A percentile compares a stretch with the other conserved stretches of the same genome.
These are phyloP conservation scores for Thyridium curvatum DNA, from an alignment of 2,329 filamentous ascomycete genomes.

Conservation along the genomic window DNA sequence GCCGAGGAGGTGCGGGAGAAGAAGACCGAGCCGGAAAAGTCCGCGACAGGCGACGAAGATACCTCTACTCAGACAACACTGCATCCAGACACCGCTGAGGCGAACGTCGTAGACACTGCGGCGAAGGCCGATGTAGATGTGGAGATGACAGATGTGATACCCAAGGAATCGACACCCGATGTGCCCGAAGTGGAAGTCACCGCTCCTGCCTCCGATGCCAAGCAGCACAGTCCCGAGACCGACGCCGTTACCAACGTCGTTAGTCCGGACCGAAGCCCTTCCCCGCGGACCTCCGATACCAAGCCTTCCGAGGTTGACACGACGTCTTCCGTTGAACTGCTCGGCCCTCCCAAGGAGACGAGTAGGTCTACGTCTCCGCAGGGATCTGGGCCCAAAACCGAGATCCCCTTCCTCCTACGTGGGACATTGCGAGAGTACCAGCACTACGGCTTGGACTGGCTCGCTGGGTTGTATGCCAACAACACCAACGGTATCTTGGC, in stretches of 20 bases:
- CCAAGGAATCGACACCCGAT: constrained; percentile 1
- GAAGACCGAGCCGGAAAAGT: no score
- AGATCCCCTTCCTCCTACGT: constrained; percentile 75
- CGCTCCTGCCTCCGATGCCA: constrained; percentile 14
- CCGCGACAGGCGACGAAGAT: no score
- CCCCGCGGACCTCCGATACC: constrained; percentile 42
- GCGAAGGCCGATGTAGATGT: constrained; percentile 8
- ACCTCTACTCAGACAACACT: no score
- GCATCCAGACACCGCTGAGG: not conserved
- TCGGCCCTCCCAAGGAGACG: constrained; percentile 20
- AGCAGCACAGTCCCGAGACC: constrained; percentile 32
- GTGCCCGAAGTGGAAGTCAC: constrained; percentile 18
- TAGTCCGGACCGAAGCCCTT: constrained; percentile 39
- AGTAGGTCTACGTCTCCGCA: constrained; percentile 25
- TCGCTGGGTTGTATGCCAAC: constrained; percentile 85
- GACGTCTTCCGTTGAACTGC: constrained; percentile 28
- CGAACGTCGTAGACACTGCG: not conserved
- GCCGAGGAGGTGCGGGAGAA: not conserved
- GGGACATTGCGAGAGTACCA: constrained; percentile 93
- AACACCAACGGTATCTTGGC: constrained; percentile 94
- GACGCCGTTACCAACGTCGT: constrained; percentile 34
- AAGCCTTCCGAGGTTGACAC: constrained; percentile 44
- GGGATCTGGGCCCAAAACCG: constrained; percentile 48
- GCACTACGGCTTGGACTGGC: constrained; percentile 94
- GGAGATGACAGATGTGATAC: constrained; percentile 15